phyloP scores from a whole-genome alignment of 176 grass and related monocot genomes.

The Musa beccarii region DNA sequence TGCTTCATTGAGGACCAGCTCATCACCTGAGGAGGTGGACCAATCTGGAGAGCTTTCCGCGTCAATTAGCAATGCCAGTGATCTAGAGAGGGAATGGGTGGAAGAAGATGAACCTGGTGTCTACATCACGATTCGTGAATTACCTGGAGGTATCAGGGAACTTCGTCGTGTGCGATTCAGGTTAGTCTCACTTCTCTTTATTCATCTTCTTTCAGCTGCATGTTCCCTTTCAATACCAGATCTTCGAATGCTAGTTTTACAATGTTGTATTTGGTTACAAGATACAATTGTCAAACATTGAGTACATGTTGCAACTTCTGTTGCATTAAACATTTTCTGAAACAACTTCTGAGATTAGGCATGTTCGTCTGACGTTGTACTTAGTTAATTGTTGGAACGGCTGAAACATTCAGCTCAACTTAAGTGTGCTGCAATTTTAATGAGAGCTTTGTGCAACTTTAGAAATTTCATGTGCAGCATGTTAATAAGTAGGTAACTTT shows the following conservation, averaged over 20 bases:
- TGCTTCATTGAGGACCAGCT: slow-evolving; percentile 74
- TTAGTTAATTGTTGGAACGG: no score
- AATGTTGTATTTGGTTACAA: neutral
- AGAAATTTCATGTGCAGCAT: no score
- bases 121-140: slow-evolving; percentile 79
- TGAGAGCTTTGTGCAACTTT: no score
- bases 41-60: slow-evolving; percentile 62
- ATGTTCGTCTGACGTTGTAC: no score
- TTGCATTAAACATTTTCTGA: no score
- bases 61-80: slow-evolving; percentile 82
- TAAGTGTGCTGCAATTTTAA: no score
- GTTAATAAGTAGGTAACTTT: no score
- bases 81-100: slow-evolving; percentile 89
- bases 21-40: slow-evolving; percentile 67
- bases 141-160: slow-evolving; percentile 79
- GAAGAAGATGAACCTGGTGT: slow-evolving; percentile 94
- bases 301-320: neutral
- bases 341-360: no score
- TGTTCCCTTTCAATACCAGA: neutral
- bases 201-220: neutral
- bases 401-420: no score
- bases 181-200: slow-evolving; percentile 14
- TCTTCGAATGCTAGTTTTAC: neutral
- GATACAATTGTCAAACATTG: neutral
- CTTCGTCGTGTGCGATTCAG: slow-evolving; percentile 88